Evolutionary conservation across 768 basidiomycete genomes (phyloP).

Genomic region (Xerocomus brunneocitrinus): DNA sequence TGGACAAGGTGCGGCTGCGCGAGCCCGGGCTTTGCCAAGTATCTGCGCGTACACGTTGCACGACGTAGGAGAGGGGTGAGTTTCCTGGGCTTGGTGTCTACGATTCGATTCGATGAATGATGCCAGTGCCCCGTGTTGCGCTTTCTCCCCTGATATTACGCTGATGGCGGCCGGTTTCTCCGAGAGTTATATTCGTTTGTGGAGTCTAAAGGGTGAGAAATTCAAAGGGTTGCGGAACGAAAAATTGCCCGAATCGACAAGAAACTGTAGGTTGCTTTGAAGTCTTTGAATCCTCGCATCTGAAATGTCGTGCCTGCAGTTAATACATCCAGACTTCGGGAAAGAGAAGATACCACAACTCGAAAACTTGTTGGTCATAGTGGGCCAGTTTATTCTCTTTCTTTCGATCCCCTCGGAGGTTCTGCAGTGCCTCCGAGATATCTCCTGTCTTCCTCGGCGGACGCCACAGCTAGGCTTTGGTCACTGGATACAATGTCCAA

Average conservation of each 20-base stretch:
- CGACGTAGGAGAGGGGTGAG: constrained; percentile 92
- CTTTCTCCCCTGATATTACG: constrained; percentile 88
- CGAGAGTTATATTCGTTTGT: constrained; percentile 91
- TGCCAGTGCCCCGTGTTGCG: constrained; percentile 72
- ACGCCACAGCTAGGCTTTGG: constrained; percentile 89
- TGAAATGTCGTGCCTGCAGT: constrained; percentile 36
- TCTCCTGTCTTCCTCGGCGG: constrained; percentile 88
- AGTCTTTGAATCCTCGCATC: neutral
- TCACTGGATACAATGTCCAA: constrained; percentile 93
- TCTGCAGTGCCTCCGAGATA: constrained; percentile 82
- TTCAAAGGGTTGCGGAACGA: constrained; percentile 75
- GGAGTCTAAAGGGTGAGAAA: constrained; percentile 92
- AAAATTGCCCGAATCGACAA: constrained; percentile 58
- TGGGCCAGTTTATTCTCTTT: constrained; percentile 91
- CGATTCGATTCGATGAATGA: constrained; percentile 7
- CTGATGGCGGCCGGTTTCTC: constrained; percentile 93
- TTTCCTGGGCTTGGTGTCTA: constrained; percentile 1
- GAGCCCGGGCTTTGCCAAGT: constrained; percentile 76
- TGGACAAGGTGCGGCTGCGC: constrained; percentile 48
- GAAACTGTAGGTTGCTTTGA: constrained; percentile 54
- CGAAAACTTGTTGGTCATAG: constrained; percentile 97
- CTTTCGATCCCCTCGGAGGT: constrained; percentile 88
- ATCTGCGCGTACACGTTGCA: constrained; percentile 94
- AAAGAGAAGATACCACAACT: constrained; percentile 75
- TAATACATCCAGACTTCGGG: constrained; percentile 54